These are phyloP conservation scores for Ciborinia camelliae DNA, from an alignment of 2,329 filamentous ascomycete species.

Conservation along the genomic window DNA sequence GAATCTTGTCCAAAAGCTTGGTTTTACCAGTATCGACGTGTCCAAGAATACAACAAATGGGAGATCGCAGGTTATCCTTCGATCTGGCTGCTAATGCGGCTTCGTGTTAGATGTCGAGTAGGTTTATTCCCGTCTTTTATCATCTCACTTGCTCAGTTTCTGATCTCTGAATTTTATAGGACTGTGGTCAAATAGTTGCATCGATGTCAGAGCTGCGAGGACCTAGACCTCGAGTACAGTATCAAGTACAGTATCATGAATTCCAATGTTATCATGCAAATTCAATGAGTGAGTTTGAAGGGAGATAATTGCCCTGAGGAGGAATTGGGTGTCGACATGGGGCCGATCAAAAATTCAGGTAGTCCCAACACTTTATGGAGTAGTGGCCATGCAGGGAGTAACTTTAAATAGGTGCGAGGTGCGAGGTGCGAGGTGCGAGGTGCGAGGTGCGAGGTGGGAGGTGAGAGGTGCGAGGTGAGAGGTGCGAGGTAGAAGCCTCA, in stretches of 20 bases:
- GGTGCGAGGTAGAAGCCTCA: too few relatives aligned
- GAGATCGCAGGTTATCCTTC: conserved; percentile 90
- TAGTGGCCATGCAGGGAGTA: conserved; percentile 63
- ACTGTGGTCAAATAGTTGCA: conserved; percentile 94
- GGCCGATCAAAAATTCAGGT: conserved; percentile 65
- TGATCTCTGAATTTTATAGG: conserved; percentile 52
- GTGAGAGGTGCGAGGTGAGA: too few relatives aligned
- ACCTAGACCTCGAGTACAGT: too few relatives aligned
- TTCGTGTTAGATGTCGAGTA: conserved; percentile 89
- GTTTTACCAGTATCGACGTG: conserved; percentile 99
- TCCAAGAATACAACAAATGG: conserved; percentile 98
- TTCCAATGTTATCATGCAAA: too few relatives aligned
- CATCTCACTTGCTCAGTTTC: conserved; percentile 7
- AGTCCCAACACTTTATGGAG: conserved; percentile 59
- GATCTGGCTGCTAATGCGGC: conserved; percentile 88
- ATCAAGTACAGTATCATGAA: too few relatives aligned
- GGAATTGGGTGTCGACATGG: conserved; percentile 19
- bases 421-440: too few relatives aligned
- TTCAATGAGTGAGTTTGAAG: too few relatives aligned
- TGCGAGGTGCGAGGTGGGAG: too few relatives aligned
- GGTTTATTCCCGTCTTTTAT: conserved; percentile 22
- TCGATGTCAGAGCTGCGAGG: too few relatives aligned
- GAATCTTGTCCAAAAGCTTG: conserved; percentile 97
- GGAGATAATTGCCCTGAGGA: conserved; percentile 25
- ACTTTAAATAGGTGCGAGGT: too few relatives aligned